Percentiles rank a stretch among this genome's conserved stretches.
Evolutionary conservation across 2,329 filamentous ascomycete species (phyloP).

Genomic region (Trichothecium sympodiale): DNA sequence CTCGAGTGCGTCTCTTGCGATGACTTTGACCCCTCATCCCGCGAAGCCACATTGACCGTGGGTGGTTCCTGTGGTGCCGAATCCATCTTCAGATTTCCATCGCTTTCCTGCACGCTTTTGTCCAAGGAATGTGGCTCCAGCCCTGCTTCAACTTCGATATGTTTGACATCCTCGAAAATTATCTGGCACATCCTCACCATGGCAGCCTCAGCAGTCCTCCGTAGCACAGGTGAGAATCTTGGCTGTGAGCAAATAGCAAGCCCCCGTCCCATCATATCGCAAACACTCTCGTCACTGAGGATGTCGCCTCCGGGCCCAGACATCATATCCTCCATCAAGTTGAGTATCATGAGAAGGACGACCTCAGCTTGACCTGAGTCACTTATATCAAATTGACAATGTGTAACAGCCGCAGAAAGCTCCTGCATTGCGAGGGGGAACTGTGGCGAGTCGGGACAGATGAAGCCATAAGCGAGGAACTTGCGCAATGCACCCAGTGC

Average conservation of each 20-base stretch:
- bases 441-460: conserved; percentile 73
- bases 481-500: conserved; percentile 90
- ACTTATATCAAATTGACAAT: conserved; percentile 94
- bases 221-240: conserved; percentile 78
- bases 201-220: conserved; percentile 85
- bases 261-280: conserved; percentile 98
- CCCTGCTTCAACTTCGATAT: conserved; percentile 66
- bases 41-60: conserved; percentile 4
- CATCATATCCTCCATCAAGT: conserved; percentile 97
- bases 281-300: conserved; percentile 95
- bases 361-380: conserved; percentile 93
- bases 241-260: conserved; percentile 95
- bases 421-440: conserved; percentile 89
- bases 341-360: conserved; percentile 84
- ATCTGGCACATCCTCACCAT: conserved; percentile 99
- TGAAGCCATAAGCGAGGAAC: conserved; percentile 90
- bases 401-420: conserved; percentile 86
- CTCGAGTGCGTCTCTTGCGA: conserved; percentile 4
- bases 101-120: conserved; percentile 53
- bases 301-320: conserved; percentile 86
- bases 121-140: conserved; percentile 56
- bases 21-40: conserved; percentile 2
- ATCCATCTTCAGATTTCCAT: conserved; percentile 75
- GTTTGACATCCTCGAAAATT: conserved; percentile 87
- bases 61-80: conserved; percentile 22